A percentile compares a stretch with the other conserved stretches of the same genome.
phyloP scores from a whole-genome alignment of 768 basidiomycete species.

The Cyclocybe cylindracea region DNA sequence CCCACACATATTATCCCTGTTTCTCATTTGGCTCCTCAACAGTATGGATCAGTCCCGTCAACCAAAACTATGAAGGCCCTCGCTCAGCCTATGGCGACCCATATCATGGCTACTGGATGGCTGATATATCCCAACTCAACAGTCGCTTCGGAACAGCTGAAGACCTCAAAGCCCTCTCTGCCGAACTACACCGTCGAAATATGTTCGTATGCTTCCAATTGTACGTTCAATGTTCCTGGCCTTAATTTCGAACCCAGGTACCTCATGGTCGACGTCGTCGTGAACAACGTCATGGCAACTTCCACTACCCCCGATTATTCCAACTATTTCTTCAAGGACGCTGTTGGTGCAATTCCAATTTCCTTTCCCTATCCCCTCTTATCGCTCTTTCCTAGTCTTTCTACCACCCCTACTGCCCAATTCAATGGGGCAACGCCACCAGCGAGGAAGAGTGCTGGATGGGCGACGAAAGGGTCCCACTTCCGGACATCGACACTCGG shows the following conservation, averaged over 20 bases:
- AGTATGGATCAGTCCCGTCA: slow-evolving; percentile 87
- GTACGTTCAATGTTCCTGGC: not conserved
- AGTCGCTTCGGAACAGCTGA: slow-evolving; percentile 68
- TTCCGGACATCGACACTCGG: slow-evolving; percentile 80
- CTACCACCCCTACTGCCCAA: slow-evolving; percentile 79
- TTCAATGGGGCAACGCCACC: slow-evolving; percentile 69
- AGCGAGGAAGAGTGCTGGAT: slow-evolving; percentile 83
- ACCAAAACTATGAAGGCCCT: slow-evolving; percentile 75
- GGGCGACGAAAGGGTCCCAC: slow-evolving; percentile 71
- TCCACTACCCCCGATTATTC: slow-evolving; percentile 64
- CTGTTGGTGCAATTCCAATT: slow-evolving; percentile 34
- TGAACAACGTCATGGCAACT: slow-evolving; percentile 84
- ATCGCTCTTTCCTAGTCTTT: slow-evolving; percentile 41
- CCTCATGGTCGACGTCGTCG: slow-evolving; percentile 84
- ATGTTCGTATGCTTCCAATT: slow-evolving; percentile 48
- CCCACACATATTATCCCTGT: not conserved
- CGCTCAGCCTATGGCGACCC: slow-evolving; percentile 75
- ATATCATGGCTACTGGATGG: slow-evolving; percentile 87
- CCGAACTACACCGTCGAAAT: slow-evolving; percentile 65
- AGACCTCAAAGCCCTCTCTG: slow-evolving; percentile 68
- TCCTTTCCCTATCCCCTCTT: not conserved
- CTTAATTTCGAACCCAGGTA: slow-evolving; percentile 39
- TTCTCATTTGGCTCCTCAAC: slow-evolving; percentile 1
- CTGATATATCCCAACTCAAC: slow-evolving; percentile 69
- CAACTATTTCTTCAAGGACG: slow-evolving; percentile 65